Conservation (phyloP, 139 green algal genomes). For the Diplosphaera chodatii region DNA sequence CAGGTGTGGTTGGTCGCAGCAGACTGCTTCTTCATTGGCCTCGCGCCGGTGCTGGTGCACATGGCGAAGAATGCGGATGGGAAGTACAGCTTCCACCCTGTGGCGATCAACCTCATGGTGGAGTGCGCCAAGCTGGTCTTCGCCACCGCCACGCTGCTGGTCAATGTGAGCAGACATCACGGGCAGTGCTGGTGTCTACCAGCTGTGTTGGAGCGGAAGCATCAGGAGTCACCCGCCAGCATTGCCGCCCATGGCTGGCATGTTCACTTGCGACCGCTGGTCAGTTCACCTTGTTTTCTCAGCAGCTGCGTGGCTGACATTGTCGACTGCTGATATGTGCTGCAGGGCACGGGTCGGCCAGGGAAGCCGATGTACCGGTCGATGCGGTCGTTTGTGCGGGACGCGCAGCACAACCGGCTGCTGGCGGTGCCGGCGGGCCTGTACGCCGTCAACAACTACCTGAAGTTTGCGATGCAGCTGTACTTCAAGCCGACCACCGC, state of each 20-base stretch:
- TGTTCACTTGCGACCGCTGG: no score
- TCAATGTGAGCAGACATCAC: no score
- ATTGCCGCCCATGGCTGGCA: no score
- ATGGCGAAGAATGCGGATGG: constrained; percentile 80
- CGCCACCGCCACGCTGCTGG: constrained; percentile 72
- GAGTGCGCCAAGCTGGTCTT: constrained; percentile 86
- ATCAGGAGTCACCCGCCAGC: no score
- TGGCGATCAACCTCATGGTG: constrained; percentile 88
- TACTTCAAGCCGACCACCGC: constrained; percentile 92
- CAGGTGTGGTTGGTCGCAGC: constrained; percentile 68
- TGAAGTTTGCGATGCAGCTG: constrained; percentile 96
- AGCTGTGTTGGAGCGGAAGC: no score
- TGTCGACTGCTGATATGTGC: not conserved
- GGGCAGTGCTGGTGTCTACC: no score
- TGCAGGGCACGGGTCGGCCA: constrained; percentile 64
- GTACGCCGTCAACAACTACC: constrained; percentile 95
- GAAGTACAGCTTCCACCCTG: constrained; percentile 82
- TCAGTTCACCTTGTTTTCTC: no score
- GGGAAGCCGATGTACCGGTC: constrained; percentile 62
- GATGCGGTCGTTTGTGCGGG: constrained; percentile 44
- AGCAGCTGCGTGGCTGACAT: no score
- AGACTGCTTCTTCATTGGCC: constrained; percentile 79
- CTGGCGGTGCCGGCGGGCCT: constrained; percentile 77
- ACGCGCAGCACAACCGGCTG: constrained; percentile 76
- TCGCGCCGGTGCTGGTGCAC: constrained; percentile 94